A percentile compares a stretch with the other conserved stretches of the same genome.
These are phyloP conservation scores for Cavenderia fasciculata DNA, from an alignment of 78 protist species.

Conservation along the genomic window DNA sequence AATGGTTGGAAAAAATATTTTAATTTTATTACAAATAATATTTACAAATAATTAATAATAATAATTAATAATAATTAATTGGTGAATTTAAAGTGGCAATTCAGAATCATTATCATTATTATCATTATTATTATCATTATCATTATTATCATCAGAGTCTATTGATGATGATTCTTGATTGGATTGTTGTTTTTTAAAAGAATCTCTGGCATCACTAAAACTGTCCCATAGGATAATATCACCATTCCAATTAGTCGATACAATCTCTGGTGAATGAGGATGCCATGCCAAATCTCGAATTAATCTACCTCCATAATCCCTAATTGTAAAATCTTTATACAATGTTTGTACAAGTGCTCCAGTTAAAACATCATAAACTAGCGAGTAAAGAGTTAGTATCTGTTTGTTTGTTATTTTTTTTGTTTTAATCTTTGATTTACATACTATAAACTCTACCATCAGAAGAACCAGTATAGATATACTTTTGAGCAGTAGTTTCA, in stretches of 20 bases:
- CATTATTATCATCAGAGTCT: background rate
- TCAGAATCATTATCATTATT: background rate
- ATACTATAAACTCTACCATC: slow-evolving; percentile 75
- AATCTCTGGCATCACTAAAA: slow-evolving; percentile 13
- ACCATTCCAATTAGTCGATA: slow-evolving; percentile 38
- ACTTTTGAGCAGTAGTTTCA: slow-evolving; percentile 88
- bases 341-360: slow-evolving; percentile 41
- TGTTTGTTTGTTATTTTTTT: background rate
- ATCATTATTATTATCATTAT: background rate
- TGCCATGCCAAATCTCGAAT: slow-evolving; percentile 66
- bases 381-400: background rate
- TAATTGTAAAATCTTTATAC: no score
- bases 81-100: background rate
- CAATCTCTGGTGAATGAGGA: slow-evolving; percentile 14
- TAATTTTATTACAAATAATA: background rate
- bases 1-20: no score
- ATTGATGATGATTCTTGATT: background rate
- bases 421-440: background rate
- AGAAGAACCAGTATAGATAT: slow-evolving; percentile 82
- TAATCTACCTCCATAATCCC: background rate
- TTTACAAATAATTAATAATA: background rate
- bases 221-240: slow-evolving; percentile 1
- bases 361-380: slow-evolving; percentile 66
- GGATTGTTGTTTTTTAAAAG: background rate
- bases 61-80: background rate